Conservation (phyloP, 305 asterid genomes). For the Fraxinus nigra region DNA sequence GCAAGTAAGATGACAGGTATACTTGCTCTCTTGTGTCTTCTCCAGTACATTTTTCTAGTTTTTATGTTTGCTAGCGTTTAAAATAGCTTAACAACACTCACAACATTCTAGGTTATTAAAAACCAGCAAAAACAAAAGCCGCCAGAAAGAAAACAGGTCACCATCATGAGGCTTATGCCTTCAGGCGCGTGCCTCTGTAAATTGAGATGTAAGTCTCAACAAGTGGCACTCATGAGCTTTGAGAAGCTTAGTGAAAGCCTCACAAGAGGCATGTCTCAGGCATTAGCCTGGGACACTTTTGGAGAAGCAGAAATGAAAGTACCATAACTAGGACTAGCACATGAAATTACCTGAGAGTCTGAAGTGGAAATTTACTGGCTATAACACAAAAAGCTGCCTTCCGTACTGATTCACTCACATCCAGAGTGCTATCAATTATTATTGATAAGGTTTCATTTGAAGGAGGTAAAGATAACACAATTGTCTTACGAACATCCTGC, state of each 20-base stretch:
- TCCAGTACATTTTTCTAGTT: background rate
- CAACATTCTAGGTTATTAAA: background rate
- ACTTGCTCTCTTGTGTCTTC: background rate
- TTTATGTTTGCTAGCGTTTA: background rate
- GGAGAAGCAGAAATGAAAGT: slow-evolving; percentile 11
- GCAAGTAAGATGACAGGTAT: background rate
- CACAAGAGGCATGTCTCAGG: background rate
- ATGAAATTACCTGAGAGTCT: slow-evolving; percentile 77
- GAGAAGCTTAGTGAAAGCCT: background rate
- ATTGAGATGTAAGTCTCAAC: background rate
- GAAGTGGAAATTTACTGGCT: slow-evolving; percentile 80
- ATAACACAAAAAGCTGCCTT: slow-evolving; percentile 79
- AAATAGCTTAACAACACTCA: background rate
- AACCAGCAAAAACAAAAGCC: background rate
- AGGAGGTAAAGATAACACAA: slow-evolving; percentile 85
- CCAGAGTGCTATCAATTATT: slow-evolving; percentile 77
- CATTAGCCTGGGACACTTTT: background rate
- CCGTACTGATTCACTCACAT: slow-evolving; percentile 81
- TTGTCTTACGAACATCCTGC: slow-evolving; percentile 89
- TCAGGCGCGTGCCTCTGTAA: background rate
- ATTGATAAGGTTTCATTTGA: slow-evolving; percentile 61
- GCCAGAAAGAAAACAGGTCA: background rate
- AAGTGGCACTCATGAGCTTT: background rate
- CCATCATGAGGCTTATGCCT: background rate
- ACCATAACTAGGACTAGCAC: background rate